These are phyloP conservation scores for Plenodomus lindquistii DNA, from an alignment of 2,329 filamentous ascomycete species.

Conservation along the genomic window DNA sequence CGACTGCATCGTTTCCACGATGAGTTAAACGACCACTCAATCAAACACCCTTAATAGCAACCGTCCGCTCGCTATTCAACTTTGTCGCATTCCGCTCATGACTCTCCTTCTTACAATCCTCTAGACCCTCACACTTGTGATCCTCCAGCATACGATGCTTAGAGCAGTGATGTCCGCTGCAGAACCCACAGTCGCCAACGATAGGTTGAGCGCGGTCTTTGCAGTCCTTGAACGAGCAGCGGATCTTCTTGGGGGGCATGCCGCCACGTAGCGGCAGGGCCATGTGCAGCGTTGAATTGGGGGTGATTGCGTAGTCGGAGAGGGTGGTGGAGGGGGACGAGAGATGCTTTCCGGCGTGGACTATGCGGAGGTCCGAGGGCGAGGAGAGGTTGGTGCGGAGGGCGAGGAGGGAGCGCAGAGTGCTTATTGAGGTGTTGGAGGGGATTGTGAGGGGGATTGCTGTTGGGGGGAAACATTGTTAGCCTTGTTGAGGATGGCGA, in stretches of 20 bases:
- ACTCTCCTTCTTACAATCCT: conserved; percentile 97
- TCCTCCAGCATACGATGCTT: conserved; percentile 93
- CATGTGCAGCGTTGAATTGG: conserved; percentile 58
- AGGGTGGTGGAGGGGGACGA: conserved; percentile 49
- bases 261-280: conserved; percentile 61
- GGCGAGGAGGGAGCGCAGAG: conserved; percentile 60
- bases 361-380: conserved; percentile 57
- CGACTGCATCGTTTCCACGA: too few relatives aligned
- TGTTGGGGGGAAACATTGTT: conserved; percentile 34
- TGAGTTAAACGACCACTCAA: too few relatives aligned
- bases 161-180: conserved; percentile 89
- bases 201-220: conserved; percentile 86
- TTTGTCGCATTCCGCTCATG: conserved; percentile 93
- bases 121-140: conserved; percentile 88
- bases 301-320: conserved; percentile 52
- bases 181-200: conserved; percentile 95
- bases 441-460: conserved; percentile 62
- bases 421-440: conserved; percentile 57
- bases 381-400: conserved; percentile 58
- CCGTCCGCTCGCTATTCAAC: conserved; percentile 88
- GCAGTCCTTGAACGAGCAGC: conserved; percentile 89
- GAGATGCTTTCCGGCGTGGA: conserved; percentile 63
- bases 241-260: conserved; percentile 72
- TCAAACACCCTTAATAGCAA: conserved; percentile 87
- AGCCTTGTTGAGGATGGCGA: conserved; percentile 5